These are phyloP conservation scores for Xerophyta viscosa DNA, from an alignment of 106 monocot species.

Conservation along the genomic window DNA sequence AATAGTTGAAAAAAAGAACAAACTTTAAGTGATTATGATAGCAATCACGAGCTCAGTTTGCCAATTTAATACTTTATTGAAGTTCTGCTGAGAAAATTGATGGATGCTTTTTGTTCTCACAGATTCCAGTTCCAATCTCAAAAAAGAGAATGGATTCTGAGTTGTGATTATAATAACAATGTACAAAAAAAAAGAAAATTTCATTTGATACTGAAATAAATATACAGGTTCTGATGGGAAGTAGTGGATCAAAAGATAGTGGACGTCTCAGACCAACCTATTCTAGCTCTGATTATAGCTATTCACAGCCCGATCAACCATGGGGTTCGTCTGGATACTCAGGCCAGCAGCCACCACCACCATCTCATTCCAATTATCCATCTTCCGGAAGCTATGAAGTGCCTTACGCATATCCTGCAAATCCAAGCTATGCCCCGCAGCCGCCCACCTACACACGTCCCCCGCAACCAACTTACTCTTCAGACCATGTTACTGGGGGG, in stretches of 20 bases:
- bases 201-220: too few relatives aligned
- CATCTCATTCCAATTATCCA: not conserved
- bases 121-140: too few relatives aligned
- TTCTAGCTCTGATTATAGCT: not conserved
- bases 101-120: too few relatives aligned
- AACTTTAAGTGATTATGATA: too few relatives aligned
- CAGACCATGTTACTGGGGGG: not conserved
- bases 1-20: too few relatives aligned
- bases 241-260: not conserved
- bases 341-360: not conserved
- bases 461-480: not conserved
- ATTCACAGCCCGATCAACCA: not conserved
- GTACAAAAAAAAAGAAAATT: too few relatives aligned
- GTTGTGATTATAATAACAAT: too few relatives aligned
- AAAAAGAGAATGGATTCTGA: too few relatives aligned
- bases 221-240: not conserved
- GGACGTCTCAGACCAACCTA: too few relatives aligned
- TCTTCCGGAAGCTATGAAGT: not conserved
- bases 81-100: too few relatives aligned
- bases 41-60: too few relatives aligned
- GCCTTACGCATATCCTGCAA: not conserved
- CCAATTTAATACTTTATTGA: too few relatives aligned
- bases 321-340: not conserved
- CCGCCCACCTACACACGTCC: constrained; percentile 9
- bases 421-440: not conserved